Percentiles rank a stretch among this genome's conserved stretches.
phyloP scores from a whole-genome alignment of 352 stramenopile genomes.

The Pythium periplocum region DNA sequence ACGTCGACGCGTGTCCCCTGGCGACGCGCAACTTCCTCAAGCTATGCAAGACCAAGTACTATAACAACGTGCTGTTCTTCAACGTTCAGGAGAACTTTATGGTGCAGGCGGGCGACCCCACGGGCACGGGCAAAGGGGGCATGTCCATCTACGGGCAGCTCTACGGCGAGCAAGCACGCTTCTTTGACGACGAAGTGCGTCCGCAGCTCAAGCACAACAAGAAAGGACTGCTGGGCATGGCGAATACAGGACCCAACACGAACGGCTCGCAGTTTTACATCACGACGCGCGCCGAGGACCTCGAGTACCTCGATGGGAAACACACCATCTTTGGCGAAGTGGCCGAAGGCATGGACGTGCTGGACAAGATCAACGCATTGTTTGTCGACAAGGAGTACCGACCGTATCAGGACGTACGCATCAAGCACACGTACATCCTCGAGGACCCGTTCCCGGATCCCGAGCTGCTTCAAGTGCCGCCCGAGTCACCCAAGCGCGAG shows the following conservation, averaged over 20 bases:
- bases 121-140: slow-evolving; percentile 92
- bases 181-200: slow-evolving; percentile 75
- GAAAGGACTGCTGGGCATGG: slow-evolving; percentile 78
- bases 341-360: slow-evolving; percentile 91
- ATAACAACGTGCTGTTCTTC: slow-evolving; percentile 93
- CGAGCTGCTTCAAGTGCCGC: slow-evolving; percentile 63
- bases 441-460: slow-evolving; percentile 83
- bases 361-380: slow-evolving; percentile 92
- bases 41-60: slow-evolving; percentile 94
- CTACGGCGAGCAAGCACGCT: slow-evolving; percentile 71
- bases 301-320: slow-evolving; percentile 89
- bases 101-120: slow-evolving; percentile 86
- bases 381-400: slow-evolving; percentile 95
- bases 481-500: slow-evolving; percentile 81
- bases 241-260: slow-evolving; percentile 66
- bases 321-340: slow-evolving; percentile 92
- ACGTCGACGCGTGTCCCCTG: slow-evolving; percentile 73
- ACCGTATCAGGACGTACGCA: slow-evolving; percentile 96
- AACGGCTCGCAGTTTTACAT: slow-evolving; percentile 97
- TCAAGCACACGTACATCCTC: slow-evolving; percentile 90
- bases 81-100: slow-evolving; percentile 96
- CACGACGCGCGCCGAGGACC: slow-evolving; percentile 87
- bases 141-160: slow-evolving; percentile 94
- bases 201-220: slow-evolving; percentile 45
- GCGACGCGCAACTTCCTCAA: slow-evolving; percentile 93